These are phyloP conservation scores for Anastatica hierochuntica DNA, from an alignment of 345 rosid species.

Conservation along the genomic window DNA sequence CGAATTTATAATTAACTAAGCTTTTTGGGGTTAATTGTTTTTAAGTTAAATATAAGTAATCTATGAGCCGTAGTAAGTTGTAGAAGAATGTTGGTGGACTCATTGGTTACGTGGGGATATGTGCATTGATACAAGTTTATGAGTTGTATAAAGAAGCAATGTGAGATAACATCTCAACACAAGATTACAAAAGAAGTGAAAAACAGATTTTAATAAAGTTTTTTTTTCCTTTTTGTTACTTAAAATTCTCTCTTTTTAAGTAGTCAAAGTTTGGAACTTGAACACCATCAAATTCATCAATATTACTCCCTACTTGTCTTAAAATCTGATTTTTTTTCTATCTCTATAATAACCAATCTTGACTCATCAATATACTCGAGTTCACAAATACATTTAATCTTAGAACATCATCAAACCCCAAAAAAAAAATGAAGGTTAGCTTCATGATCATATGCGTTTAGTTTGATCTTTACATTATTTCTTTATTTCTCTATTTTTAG, in stretches of 20 bases:
- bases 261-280: slow-evolving; percentile 50
- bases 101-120: slow-evolving; percentile 21
- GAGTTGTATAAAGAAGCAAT: slow-evolving; percentile 27
- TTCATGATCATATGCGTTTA: neutral
- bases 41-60: neutral
- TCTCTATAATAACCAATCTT: slow-evolving; percentile 18
- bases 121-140: slow-evolving; percentile 9
- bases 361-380: slow-evolving; percentile 4
- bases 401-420: neutral
- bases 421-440: slow-evolving; percentile 22
- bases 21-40: neutral
- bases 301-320: slow-evolving; percentile 17
- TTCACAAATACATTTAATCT: slow-evolving; percentile 3
- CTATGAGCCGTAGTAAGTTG: slow-evolving; percentile 8
- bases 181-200: neutral
- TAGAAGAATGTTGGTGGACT: slow-evolving; percentile 30
- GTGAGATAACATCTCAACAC: slow-evolving; percentile 15
- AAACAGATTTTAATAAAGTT: neutral
- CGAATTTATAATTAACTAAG: neutral
- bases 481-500: neutral
- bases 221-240: neutral
- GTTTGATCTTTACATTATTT: too few relatives aligned
- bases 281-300: slow-evolving; percentile 29
- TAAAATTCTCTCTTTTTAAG: neutral
- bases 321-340: neutral